Percentiles rank a stretch among this genome's conserved stretches.
Conservation (phyloP, 257 asterid genomes). For the Gentiana straminea region DNA sequence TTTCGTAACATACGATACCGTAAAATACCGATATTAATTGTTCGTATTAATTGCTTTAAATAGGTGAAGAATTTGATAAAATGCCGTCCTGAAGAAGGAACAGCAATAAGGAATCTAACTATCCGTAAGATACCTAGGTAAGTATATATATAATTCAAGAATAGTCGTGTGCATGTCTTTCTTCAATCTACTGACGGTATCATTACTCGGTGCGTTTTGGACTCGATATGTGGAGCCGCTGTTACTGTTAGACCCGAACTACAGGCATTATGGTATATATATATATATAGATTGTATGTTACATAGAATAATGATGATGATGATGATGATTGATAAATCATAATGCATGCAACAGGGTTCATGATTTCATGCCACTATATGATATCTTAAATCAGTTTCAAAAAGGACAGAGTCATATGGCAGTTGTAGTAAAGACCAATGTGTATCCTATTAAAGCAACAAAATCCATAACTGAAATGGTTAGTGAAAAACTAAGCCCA, state of each 20-base stretch:
- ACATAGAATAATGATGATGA: not conserved
- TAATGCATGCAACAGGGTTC: constrained; percentile 22
- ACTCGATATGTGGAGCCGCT: too few species aligned
- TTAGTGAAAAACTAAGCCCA: constrained; percentile 15
- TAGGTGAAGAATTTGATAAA: constrained; percentile 54
- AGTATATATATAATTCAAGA: not conserved
- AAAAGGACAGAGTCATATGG: constrained; percentile 62
- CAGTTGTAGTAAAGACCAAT: constrained; percentile 37
- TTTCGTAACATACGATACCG: too few species aligned
- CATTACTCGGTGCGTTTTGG: not conserved
- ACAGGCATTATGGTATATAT: too few species aligned
- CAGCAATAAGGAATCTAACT: constrained; percentile 31
- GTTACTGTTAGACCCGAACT: too few species aligned
- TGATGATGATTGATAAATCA: too few species aligned
- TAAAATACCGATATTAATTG: too few species aligned
- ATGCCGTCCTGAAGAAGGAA: constrained; percentile 44
- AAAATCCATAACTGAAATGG: constrained; percentile 11
- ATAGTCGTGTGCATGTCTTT: not conserved
- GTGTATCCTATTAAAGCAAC: constrained; percentile 8
- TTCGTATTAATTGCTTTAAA: not conserved
- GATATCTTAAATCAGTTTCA: constrained; percentile 49
- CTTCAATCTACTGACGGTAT: too few species aligned
- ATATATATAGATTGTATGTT: too few species aligned
- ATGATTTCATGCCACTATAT: constrained; percentile 36
- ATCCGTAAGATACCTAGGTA: constrained; percentile 63